Base-by-base conservation (phyloP, 169 alveolate genomes). In the Eimeria necatrix region DNA sequence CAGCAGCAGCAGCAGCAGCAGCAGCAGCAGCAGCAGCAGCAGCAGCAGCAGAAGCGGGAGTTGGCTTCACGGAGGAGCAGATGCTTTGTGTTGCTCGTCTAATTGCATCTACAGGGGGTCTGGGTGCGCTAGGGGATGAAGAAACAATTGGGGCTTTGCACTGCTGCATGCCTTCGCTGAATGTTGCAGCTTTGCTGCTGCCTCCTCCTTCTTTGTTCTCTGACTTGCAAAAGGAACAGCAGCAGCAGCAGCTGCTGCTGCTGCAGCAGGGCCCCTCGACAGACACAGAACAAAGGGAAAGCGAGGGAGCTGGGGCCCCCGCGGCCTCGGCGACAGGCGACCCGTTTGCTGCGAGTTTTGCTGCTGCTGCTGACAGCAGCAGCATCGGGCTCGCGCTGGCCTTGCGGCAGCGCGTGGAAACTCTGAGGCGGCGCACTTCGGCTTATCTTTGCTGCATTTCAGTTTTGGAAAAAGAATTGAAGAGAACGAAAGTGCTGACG, bases 311-410 rank as follows among this genome's bases (percentile, higher is more conserved):
- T 20, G 56, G 4, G 12, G 59, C 53, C 5, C 60, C 48, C 14
- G 68, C 68, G 20, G 73, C 9, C 0, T 24, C 1, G 24, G 0
- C 14, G 24, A 68, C 46, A 12, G 46, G n/a, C 14, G 89, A 84
- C 22, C 91, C 78, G 1, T 84, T 84, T 16, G 91, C 91, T 10
- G 8, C 49, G 16, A 84, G 91, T 59, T 52, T 84, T 41, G 80
- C 32, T 52, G 91, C 91, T 3, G 91, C 91, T 26, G 91, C 78
- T 48, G 91, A 53, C 60, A 52, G 76, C 78, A 84, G 91, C 91
- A 84, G 24, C 61, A 84, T 84, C 53, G 52, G 78, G 78, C 78
- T 84, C 41, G 76, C 64, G 12, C 56, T 84, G 53, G 24, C n/a
- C 4, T 60, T 84, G 76, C 52, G 80, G 78, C 91, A 84, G 91